Evolutionary conservation across 345 rosid genomes (phyloP), one percentile per base, ranked within the genome.

Genomic region (Gossypium australe): DNA sequence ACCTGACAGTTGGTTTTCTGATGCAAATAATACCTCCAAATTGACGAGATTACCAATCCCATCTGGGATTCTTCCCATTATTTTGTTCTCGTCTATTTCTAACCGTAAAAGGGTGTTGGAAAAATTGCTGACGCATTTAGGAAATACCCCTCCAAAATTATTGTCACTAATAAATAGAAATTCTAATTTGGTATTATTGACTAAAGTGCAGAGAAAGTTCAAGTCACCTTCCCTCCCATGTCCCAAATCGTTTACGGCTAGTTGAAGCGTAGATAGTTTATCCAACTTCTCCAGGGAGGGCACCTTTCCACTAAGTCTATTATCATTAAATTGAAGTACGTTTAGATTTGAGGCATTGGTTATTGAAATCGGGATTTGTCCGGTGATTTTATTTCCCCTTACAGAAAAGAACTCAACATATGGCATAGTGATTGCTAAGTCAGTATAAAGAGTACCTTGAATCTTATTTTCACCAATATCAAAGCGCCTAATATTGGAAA

Each of bases 11-110:
- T 2, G 61, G 34, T 70, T 70, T 2, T 0, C 0, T 0, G 14
- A 4, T 11, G 4, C 13, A 14, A 1, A 3, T 3, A 52, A 60
- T 4, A 2, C 1, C 13, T 70, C 61, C 45, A 70, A 52, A 12
- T 70, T 70, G 47, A 52, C 4, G 13, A 70, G 61, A 52, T 70
- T 48, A 34, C 12, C 47, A 43, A 65, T 41, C 4, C 69, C 51
- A 3, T 1, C 27, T 14, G 80, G 80, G 0, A 79, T 49, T n/a
- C 38, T 57, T 22, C 85, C 85, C 10, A 2, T 6, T 12, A 82
- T 34, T 10, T 29, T 55, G 45, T 79, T 82, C 0, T 0, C 0
- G 3, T 9, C 10, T 0, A 77, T 7, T 0, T 0, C 0, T 8
- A 79, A 41, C 0, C 0, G 1, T 0, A 1, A 9, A 9, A 82